Evolutionary conservation across 352 stramenopile genomes (phyloP).

Genomic region (Globisporangium emineosum): DNA sequence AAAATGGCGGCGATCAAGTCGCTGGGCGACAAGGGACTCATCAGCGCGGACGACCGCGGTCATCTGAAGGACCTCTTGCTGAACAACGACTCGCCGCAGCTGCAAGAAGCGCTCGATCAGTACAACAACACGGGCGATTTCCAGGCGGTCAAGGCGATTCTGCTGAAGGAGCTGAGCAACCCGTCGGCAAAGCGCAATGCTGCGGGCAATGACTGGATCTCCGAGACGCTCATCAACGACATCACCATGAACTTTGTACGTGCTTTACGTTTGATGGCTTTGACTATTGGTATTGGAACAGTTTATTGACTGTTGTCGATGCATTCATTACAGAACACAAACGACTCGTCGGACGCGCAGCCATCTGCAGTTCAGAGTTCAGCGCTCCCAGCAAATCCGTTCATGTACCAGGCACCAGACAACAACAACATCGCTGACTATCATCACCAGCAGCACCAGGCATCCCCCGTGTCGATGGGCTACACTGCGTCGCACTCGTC

Average conservation of each 20-base stretch:
- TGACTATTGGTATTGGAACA: not conserved
- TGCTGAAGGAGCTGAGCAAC: slow-evolving; percentile 60
- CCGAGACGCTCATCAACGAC: slow-evolving; percentile 74
- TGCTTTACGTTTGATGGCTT: not conserved
- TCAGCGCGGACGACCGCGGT: slow-evolving; percentile 61
- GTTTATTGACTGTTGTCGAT: not conserved
- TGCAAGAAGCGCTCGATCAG: slow-evolving; percentile 71
- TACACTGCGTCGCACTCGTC: slow-evolving; percentile 20
- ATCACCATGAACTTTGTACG: slow-evolving; percentile 59
- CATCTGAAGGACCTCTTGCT: slow-evolving; percentile 76
- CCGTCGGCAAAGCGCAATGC: slow-evolving; percentile 67
- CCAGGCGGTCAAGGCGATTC: slow-evolving; percentile 64
- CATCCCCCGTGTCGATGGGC: slow-evolving; percentile 31
- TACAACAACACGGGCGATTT: slow-evolving; percentile 82
- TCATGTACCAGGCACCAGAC: slow-evolving; percentile 27
- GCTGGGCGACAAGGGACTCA: slow-evolving; percentile 66
- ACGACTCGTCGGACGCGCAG: slow-evolving; percentile 4
- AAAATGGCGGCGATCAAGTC: slow-evolving; percentile 86
- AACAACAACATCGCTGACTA: slow-evolving; percentile 11
- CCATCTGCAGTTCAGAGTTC: not conserved
- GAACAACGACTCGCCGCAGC: slow-evolving; percentile 71
- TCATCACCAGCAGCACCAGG: slow-evolving; percentile 24
- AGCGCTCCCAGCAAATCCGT: slow-evolving; percentile 21
- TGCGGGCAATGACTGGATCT: slow-evolving; percentile 57
- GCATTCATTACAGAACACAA: slow-evolving; percentile 9